These are phyloP conservation scores for Phytophthora foliorum DNA, from an alignment of 352 stramenopile genomes.

Conservation along the genomic window DNA sequence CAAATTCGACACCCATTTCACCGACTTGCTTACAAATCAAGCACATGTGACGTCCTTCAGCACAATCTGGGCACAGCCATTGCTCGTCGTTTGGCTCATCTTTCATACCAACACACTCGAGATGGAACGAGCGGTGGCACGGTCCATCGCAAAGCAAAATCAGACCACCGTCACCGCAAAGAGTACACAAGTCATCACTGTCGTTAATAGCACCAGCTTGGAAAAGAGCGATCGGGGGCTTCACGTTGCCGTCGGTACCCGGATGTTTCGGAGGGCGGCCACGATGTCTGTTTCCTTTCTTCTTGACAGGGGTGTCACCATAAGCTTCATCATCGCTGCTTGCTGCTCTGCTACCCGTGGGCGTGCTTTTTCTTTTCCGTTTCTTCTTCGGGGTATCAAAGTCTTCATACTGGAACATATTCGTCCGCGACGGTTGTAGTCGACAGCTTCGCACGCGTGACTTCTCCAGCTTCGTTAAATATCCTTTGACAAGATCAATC, in stretches of 20 bases:
- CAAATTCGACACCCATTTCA: constrained; percentile 91
- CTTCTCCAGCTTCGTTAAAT: constrained; percentile 83
- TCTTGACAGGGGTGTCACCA: constrained; percentile 44
- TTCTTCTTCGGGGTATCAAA: constrained; percentile 58
- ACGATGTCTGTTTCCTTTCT: constrained; percentile 40
- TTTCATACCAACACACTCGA: constrained; percentile 92
- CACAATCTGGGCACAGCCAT: constrained; percentile 93
- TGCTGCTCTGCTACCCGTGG: constrained; percentile 23
- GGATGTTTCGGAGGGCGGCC: constrained; percentile 49
- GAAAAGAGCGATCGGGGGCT: constrained; percentile 39
- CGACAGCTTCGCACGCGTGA: constrained; percentile 85
- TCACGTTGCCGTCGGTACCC: constrained; percentile 5
- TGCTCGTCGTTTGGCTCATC: constrained; percentile 84
- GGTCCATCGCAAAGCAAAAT: constrained; percentile 94
- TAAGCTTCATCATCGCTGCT: constrained; percentile 57
- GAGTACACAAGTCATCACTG: constrained; percentile 92
- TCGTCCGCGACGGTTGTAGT: constrained; percentile 41
- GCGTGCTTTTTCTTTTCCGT: constrained; percentile 51
- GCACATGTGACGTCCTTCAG: constrained; percentile 92
- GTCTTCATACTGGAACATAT: constrained; percentile 45
- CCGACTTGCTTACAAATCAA: constrained; percentile 93
- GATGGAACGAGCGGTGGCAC: constrained; percentile 94
- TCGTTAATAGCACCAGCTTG: constrained; percentile 79
- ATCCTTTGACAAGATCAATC: constrained; percentile 80
- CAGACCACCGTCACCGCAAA: constrained; percentile 92